Percentiles rank a stretch among this genome's conserved stretches.
phyloP scores from a whole-genome alignment of 352 stramenopile genomes.

The Phytopythium chamaehyphon region DNA sequence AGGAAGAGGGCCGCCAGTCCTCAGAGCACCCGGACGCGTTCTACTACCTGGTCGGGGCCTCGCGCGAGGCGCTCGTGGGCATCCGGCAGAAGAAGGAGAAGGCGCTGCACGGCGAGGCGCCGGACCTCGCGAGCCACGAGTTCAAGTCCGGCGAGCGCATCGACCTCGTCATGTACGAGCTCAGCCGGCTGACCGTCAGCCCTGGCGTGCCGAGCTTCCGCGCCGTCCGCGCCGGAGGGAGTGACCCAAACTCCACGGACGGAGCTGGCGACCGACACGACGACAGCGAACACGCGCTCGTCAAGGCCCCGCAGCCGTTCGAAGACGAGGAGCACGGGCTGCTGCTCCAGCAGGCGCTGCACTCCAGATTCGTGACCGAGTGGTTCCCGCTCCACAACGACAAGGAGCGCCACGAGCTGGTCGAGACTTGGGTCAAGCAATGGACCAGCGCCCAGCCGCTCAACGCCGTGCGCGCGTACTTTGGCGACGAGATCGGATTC shows the following conservation, averaged over 20 bases:
- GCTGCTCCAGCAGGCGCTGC: conserved; percentile 64
- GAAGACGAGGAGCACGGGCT: conserved; percentile 61
- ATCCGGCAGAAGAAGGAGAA: conserved; percentile 66
- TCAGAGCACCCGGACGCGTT: conserved; percentile 14
- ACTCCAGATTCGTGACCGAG: conserved; percentile 58
- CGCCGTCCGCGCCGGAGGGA: conserved; percentile 2
- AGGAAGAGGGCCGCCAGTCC: conserved; percentile 11
- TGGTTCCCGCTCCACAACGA: conserved; percentile 79
- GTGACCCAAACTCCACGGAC: conserved; percentile 2
- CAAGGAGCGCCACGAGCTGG: conserved; percentile 53
- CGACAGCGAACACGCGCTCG: neutral
- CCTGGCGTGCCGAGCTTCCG: conserved; percentile 9
- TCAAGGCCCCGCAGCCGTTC: conserved; percentile 45
- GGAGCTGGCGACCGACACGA: conserved; percentile 3
- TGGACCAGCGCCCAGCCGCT: conserved; percentile 57
- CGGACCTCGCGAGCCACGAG: conserved; percentile 33
- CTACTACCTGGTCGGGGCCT: conserved; percentile 57
- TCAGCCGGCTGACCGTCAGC: conserved; percentile 49
- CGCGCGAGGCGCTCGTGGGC: conserved; percentile 34
- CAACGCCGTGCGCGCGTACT: conserved; percentile 65
- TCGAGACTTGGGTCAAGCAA: conserved; percentile 75
- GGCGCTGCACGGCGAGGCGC: conserved; percentile 31
- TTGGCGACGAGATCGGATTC: conserved; percentile 91
- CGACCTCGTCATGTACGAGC: conserved; percentile 71
- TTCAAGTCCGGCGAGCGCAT: conserved; percentile 73